Percentiles rank a stretch among this genome's conserved stretches.
Conservation (phyloP, 148 eudicot genomes). For the Linanthus parryae region DNA sequence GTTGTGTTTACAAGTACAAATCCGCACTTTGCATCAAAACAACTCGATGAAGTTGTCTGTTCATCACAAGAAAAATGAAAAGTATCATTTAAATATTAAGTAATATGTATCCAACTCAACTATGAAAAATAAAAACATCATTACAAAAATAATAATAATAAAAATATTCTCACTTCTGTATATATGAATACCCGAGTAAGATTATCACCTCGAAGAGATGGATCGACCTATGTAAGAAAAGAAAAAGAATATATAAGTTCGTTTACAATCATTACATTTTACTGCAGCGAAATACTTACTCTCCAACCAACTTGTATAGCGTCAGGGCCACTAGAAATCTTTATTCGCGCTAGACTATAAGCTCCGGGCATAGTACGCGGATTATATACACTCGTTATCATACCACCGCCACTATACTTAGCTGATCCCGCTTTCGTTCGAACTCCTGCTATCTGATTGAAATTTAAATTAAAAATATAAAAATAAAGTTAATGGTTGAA, state of each 20-base stretch:
- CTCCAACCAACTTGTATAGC: conserved; percentile 3
- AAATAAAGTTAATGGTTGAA: too few relatives aligned
- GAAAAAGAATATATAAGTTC: background rate
- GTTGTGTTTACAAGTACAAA: background rate
- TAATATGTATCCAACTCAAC: background rate
- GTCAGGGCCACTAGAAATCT: background rate
- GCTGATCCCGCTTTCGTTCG: too few relatives aligned
- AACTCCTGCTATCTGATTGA: background rate
- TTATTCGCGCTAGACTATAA: background rate
- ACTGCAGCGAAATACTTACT: background rate
- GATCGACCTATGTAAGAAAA: background rate
- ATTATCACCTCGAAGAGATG: background rate
- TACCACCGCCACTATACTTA: conserved; percentile 1
- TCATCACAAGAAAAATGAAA: background rate
- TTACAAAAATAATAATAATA: background rate
- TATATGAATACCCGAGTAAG: conserved; percentile 1
- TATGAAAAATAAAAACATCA: too few relatives aligned
- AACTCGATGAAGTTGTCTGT: background rate
- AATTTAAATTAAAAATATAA: background rate
- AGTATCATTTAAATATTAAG: background rate
- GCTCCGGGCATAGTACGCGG: background rate
- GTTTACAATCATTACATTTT: background rate
- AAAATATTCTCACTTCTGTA: background rate
- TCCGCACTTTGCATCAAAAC: conserved; percentile 5
- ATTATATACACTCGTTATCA: background rate